Evolutionary conservation across 2,329 filamentous ascomycete genomes (phyloP).

Genomic region (Colletotrichum lindemuthianum): DNA sequence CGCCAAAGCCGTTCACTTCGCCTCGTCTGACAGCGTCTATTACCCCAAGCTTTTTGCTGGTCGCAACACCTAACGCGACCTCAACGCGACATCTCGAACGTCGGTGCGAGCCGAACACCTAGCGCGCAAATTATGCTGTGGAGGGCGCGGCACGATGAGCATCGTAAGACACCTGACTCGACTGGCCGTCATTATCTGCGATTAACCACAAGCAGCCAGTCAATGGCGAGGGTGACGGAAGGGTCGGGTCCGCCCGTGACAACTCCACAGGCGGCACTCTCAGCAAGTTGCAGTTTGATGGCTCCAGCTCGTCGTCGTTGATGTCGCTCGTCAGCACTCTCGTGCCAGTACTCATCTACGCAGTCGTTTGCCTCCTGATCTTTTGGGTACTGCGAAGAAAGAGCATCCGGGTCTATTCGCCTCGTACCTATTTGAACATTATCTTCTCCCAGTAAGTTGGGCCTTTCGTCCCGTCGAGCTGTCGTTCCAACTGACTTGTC

Average conservation of each 20-base stretch:
- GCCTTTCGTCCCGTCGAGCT: too few relatives aligned
- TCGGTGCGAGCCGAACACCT: neutral
- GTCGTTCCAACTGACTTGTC: neutral
- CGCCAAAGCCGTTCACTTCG: conserved; percentile 13
- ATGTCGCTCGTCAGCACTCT: conserved; percentile 60
- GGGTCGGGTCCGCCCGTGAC: conserved; percentile 55
- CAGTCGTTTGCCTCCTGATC: conserved; percentile 58
- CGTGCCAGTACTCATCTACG: conserved; percentile 60
- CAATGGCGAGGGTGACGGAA: conserved; percentile 46
- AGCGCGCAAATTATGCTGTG: conserved; percentile 12
- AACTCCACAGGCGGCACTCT: conserved; percentile 51
- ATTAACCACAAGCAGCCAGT: conserved; percentile 21
- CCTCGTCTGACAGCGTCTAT: conserved; percentile 4
- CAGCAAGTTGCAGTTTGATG: conserved; percentile 44
- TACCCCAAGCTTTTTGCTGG: neutral
- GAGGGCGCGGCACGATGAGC: conserved; percentile 7
- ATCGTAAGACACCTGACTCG: conserved; percentile 6
- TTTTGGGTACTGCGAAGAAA: conserved; percentile 62
- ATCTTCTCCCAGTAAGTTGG: conserved; percentile 58
- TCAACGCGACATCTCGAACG: neutral
- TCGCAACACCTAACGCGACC: conserved; percentile 3
- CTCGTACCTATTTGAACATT: conserved; percentile 61
- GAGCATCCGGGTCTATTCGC: conserved; percentile 64
- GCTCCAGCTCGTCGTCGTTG: conserved; percentile 53
- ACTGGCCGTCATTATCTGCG: neutral